Conservation (phyloP, 495 filamentous ascomycete species). For the Talaromyces proteolyticus region DNA sequence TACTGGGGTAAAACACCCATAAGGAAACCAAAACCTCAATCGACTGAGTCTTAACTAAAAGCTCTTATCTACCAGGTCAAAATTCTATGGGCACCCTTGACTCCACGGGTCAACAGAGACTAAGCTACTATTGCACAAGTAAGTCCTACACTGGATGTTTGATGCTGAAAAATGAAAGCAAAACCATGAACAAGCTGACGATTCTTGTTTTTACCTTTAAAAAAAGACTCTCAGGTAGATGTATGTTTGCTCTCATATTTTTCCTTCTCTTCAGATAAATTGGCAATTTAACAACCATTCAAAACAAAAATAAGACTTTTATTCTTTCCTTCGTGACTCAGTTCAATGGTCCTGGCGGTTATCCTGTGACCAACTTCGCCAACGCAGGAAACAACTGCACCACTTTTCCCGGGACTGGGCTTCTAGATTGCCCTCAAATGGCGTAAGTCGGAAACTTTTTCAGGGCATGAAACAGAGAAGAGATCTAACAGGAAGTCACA, state of each 20-base stretch:
- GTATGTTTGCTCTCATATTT: neutral
- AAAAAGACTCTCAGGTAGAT: conserved; percentile 6
- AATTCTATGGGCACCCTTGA: conserved; percentile 2
- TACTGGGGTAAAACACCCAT: conserved; percentile 60
- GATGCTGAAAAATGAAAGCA: neutral
- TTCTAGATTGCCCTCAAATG: conserved; percentile 50
- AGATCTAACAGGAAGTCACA: neutral
- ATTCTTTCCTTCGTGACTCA: conserved; percentile 55
- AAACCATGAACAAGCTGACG: neutral
- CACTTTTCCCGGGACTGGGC: neutral
- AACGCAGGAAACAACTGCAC: neutral
- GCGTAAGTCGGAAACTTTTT: conserved; percentile 32
- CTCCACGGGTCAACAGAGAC: conserved; percentile 36
- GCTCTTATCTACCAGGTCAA: neutral
- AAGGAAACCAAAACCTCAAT: neutral
- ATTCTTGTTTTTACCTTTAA: neutral
- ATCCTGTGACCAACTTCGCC: neutral
- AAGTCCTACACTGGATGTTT: neutral
- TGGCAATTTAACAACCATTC: neutral
- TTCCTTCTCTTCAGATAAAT: neutral
- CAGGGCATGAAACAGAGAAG: neutral
- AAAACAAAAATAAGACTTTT: neutral
- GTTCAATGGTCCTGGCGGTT: conserved; percentile 30
- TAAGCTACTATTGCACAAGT: conserved; percentile 23
- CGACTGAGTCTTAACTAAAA: neutral